Conservation (phyloP, 2,329 filamentous ascomycete genomes). For the Chrysosporium keratinophilum region DNA sequence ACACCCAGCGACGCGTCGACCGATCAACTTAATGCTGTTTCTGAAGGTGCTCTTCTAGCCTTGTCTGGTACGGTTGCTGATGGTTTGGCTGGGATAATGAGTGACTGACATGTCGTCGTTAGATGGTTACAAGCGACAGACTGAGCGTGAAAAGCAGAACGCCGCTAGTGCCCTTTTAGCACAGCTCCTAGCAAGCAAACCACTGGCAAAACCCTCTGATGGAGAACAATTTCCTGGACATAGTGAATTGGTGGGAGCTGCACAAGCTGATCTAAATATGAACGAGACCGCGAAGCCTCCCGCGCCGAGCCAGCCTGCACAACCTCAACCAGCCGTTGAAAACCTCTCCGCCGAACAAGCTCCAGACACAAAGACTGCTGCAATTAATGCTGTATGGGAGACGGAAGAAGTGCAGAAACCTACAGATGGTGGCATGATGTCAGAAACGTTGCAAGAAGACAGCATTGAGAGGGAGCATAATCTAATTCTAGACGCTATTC, state of each 20-base stretch:
- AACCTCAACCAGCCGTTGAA: neutral
- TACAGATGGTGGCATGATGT: neutral
- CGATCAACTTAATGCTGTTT: constrained; percentile 23
- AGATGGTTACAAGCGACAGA: constrained; percentile 22
- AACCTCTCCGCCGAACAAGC: neutral
- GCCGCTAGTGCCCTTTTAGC: constrained; percentile 35
- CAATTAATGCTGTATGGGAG: neutral
- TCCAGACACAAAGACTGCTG: neutral
- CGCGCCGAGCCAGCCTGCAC: neutral
- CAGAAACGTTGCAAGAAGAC: constrained; percentile 3
- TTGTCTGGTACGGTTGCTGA: constrained; percentile 17
- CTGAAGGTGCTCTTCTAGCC: constrained; percentile 26
- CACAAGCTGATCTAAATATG: neutral
- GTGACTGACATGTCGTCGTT: constrained; percentile 12
- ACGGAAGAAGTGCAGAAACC: neutral
- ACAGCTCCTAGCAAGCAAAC: constrained; percentile 32
- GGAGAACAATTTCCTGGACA: neutral
- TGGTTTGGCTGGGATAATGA: neutral
- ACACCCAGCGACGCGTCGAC: constrained; percentile 22
- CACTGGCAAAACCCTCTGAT: constrained; percentile 11
- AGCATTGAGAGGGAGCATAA: constrained; percentile 12
- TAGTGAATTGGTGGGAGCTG: neutral
- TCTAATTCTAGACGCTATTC: constrained; percentile 9
- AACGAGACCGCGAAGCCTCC: constrained; percentile 16
- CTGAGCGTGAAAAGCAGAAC: constrained; percentile 30